Conservation (phyloP, 2,329 filamentous ascomycete species). For the Pestalotiopsis sp. region DNA sequence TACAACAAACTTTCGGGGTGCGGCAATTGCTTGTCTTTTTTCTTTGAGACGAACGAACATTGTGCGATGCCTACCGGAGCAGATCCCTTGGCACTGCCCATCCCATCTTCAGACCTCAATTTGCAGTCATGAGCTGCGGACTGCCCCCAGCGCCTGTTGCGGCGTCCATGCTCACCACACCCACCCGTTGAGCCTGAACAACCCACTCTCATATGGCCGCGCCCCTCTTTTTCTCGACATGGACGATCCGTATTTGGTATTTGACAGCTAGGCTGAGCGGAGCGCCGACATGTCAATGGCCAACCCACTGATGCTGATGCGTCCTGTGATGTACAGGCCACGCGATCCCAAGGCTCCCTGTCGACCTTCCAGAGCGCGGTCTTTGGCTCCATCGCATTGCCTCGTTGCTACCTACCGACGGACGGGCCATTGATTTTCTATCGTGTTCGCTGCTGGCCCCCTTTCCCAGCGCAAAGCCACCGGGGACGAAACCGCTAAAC, state of each 20-base stretch:
- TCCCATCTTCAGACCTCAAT: neutral
- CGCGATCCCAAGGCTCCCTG: neutral
- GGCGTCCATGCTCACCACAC: neutral
- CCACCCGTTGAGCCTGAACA: neutral
- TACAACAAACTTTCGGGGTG: neutral
- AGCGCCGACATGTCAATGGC: neutral
- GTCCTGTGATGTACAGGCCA: neutral
- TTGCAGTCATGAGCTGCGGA: neutral
- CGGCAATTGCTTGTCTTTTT: neutral
- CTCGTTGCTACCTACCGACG: neutral
- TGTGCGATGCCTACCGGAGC: neutral
- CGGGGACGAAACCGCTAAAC: neutral
- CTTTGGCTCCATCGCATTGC: neutral
- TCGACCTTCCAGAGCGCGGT: neutral
- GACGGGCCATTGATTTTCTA: no score
- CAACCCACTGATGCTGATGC: neutral
- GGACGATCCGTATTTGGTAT: neutral
- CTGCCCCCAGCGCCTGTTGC: neutral
- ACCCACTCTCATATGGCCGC: neutral
- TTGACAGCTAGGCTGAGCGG: neutral
- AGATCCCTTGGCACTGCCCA: neutral
- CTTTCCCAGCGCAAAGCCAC: neutral
- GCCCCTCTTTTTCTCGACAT: neutral
- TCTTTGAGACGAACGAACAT: neutral
- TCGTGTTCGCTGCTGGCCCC: neutral